Evolutionary conservation across 208 protist genomes (phyloP), one percentile per base, ranked within the genome.

Genomic region (Acanthamoeba polyphaga): DNA sequence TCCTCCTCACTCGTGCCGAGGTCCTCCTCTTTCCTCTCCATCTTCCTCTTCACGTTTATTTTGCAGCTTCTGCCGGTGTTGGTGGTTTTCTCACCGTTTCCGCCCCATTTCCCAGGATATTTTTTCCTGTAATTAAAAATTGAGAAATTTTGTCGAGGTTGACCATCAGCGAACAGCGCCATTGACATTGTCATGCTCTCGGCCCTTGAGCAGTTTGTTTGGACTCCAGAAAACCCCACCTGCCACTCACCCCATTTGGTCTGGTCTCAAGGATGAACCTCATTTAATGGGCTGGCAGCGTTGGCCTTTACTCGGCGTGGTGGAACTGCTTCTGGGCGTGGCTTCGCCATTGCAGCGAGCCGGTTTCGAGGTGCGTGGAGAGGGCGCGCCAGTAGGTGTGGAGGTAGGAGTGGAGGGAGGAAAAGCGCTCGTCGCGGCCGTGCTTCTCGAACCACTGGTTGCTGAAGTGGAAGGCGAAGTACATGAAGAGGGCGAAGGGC

Each of bases 371-470:
- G n/a, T 82, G 74, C 7, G 74, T 82, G 43, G 74, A 46, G 34
- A 82, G 74, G 38, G 74, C 29, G 74, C 74, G n/a, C 74, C 74
- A 82, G 74, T 82, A 82, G 38, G 74, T 82, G 74, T 82, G 74
- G 8, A 82, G 74, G 74, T 55, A 55, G 22, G 74, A 46, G 46
- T 82, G 74, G 32, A 82, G 34, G 7, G 19, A 24, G 34, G 74
- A 27, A n/a, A 82, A 82, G 34, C 74, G 74, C 38, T 82, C 34
- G 74, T 82, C 34, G 17, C 74, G 74, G 5, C 43, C 74, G 46
- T 46, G 74, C 74, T 53, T 27, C 74, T 82, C 74, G 32, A 82
- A 53, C 74, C 74, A 82, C 74, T 82, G 32, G 74, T 82, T 82
- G 74, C 74, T 82, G 74, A 53, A 82, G 74, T 82, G 74, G 74